Evolutionary conservation across 768 basidiomycete genomes (phyloP), one percentile per base, ranked within the genome.

Genomic region (Terana coerulea): DNA sequence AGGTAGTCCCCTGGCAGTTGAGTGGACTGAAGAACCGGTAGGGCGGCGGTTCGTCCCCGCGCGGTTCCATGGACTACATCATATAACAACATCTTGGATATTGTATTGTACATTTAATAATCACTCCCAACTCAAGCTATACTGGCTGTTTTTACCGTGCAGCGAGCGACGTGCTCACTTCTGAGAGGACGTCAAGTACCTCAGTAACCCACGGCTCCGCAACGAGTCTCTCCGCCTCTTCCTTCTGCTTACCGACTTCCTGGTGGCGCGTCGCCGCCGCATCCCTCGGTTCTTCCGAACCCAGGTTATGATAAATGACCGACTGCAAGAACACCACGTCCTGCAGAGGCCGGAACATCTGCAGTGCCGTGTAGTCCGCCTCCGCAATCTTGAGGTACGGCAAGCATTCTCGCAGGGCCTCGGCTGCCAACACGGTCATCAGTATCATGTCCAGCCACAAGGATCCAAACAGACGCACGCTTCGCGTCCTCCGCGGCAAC

Each of bases 261-360:
- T 71, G 63, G 59, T 85, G 79, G 34, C 79, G 71, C 52, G 66
- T 64, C 4, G 80, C 76, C 0, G 72, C 74, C 3, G 71, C 75
- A 45, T 88, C 80, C 31, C 90, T 72, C 53, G 86, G 77, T 22
- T 57, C 57, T 29, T 64, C 61, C 70, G 79, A 72, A 3, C 75
- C 80, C 29, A 90, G 69, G 56, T 86, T 91, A 67, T 92, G 79
- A 63, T 83, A 85, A 25, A 88, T 72, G 33, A 88, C 77, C 8
- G 87, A 80, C 26, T 85, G 67, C 46, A 87, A 66, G 69, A 86
- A 91, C 54, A 86, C 84, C 17, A 87, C 84, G 61, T 89, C 86
- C 59, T 77, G 74, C 29, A 79, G 63, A 3, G 85, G 78, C 39
- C 72, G 67, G 53, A 77, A 71, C 64, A 89, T 81, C 56, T 84